Base-by-base conservation (phyloP, 2,329 filamentous ascomycete genomes). In the Diaporthe destruens region DNA sequence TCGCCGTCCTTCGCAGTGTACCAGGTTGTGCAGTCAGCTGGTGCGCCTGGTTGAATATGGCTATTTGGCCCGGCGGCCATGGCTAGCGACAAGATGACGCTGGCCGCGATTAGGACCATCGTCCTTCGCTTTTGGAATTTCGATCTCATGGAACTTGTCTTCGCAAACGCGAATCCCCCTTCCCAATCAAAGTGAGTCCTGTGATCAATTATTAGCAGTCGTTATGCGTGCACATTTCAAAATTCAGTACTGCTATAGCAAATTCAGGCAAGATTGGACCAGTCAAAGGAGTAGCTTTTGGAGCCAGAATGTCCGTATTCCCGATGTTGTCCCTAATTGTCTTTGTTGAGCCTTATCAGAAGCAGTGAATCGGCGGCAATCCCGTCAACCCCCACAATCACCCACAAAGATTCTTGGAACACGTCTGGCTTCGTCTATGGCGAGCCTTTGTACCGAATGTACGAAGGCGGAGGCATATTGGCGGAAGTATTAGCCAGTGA, bases 41-140 rank as follows among this genome's bases (percentile, higher is more conserved):
- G 57, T 34, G 57, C 39, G 11, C 57, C 57, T 23, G 57, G 42
- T 49, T 63, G 57, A 3, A 39, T 16, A 16, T n/a, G 57, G 34
- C 57, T 25, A 20, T 44, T 63, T 2, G 57, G 39, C 39, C 18
- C 25, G n/a, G 44, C 25, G 3, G 57, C 39, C 18, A 14, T 32
- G 3, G 25, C 25, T 9, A 61, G 57, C 1, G 25, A 39, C 25
- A 44, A 4, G n/a, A 44, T n/a, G 18, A 47, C 14, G 25, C 39
- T 20, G 23, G 39, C 23, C 23, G 32, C 39, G 8, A 61, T 14
- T 16, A 61, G 25, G n/a, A 8, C 39, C 2, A 29, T 3, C 6
- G 7, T 44, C 23, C 6, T 57, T 57, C 16, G 55, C 23, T 12
- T 2, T 39, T 23, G 39, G 23, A 61, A 44, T 1, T 44, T 44